Base-by-base conservation (phyloP, 1,284 basidiomycete genomes). In the Psilocybe mexicana region DNA sequence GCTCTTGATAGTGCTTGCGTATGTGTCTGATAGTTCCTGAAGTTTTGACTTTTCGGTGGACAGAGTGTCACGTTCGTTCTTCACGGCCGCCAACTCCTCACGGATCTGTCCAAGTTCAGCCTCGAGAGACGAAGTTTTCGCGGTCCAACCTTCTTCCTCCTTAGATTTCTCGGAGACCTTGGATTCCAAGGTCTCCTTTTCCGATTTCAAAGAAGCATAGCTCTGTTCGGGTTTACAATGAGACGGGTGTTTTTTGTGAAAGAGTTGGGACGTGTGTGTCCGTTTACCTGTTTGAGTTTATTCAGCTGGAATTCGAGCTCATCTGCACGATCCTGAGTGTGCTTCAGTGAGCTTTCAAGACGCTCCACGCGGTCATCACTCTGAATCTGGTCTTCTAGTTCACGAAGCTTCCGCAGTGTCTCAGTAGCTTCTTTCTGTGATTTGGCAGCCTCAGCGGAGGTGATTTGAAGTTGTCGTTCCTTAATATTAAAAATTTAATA, bases 261-360 rank as follows among this genome's bases (percentile, higher is more conserved):
- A 43, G 14, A 44, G 18, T 10, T 30, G 42, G 35, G 40, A 43
- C 30, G 33, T n/a, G 48, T 2, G 43, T 33, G 51, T 35, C 40
- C 48, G 57, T 73, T 54, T 64, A 87, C 90, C 82, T 92, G 89
- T 64, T 87, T 88, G 43, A 88, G 72, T 68, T 88, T 90, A 18
- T 87, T 85, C 14, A 93, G 74, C 65, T 90, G 88, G 64, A 90
- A 88, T 64, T 92, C 90, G 3, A 92, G 79, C 66, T 92, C 89
- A 59, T 90, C 90, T 2, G 87, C 87, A 57, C 86, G 87, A 67
- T 92, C 84, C 64, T 91, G 88, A 30, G 86, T 87, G 64, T 91
- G 86, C 68, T 86, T 86, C 52, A 93, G 72, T 3, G 86, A 87
- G 44, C 75, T 74, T 66, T 92, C 90, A 40, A 92, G 72, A 43